A percentile compares a stretch with the other conserved stretches of the same genome.
Conservation (phyloP, 2,329 filamentous ascomycete genomes). For the Nannizzia gypsea region DNA sequence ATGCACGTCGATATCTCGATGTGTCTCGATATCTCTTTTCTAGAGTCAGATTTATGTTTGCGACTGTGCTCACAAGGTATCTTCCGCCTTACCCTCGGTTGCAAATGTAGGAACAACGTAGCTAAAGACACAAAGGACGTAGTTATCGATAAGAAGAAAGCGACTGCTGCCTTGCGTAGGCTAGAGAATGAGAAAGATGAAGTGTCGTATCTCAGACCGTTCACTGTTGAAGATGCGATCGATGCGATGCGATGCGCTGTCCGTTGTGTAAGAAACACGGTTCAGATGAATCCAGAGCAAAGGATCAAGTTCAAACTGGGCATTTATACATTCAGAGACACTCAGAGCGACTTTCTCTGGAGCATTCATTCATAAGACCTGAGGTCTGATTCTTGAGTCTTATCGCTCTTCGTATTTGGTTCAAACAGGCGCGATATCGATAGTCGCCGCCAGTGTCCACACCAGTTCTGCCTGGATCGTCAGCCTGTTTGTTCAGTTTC, state of each 20-base stretch:
- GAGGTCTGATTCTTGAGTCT: background rate
- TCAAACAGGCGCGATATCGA: background rate
- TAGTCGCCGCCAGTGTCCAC: background rate
- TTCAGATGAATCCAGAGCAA: background rate
- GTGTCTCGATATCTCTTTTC: background rate
- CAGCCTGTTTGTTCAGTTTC: background rate
- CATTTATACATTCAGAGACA: background rate
- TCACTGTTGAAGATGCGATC: background rate
- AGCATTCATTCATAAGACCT: background rate
- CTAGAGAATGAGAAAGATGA: background rate
- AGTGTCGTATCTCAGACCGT: background rate
- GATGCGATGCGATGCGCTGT: constrained; percentile 3
- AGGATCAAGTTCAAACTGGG: background rate
- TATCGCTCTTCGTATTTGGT: background rate
- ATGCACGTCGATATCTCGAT: background rate
- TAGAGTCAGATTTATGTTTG: background rate
- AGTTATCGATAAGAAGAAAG: background rate
- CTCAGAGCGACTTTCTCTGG: background rate
- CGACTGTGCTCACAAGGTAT: background rate
- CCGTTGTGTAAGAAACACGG: background rate
- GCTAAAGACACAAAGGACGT: background rate
- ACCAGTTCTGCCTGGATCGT: background rate
- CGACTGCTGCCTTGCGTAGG: background rate
- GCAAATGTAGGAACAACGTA: background rate
- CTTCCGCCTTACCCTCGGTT: background rate